Conservation (phyloP, 345 rosid species). For the Corchorus capsularis region DNA sequence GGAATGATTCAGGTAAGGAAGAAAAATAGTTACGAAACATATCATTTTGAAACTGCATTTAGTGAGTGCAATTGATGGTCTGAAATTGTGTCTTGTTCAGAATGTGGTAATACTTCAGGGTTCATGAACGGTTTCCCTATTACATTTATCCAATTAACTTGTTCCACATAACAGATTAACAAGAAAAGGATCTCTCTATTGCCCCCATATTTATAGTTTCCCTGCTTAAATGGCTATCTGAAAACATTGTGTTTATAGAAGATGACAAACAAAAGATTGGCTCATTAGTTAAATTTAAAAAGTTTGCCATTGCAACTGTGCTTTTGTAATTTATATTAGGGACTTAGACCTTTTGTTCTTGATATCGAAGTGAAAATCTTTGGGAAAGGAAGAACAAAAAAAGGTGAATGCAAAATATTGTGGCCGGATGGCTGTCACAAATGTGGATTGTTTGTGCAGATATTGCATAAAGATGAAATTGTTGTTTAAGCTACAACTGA, state of each 20-base stretch:
- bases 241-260: neutral
- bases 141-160: neutral
- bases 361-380: neutral
- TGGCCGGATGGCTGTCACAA: neutral
- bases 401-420: neutral
- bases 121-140: neutral
- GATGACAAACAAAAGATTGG: neutral
- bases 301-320: neutral
- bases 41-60: neutral
- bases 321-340: neutral
- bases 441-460: neutral
- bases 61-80: neutral
- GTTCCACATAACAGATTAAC: neutral
- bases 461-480: neutral
- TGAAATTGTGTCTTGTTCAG: neutral
- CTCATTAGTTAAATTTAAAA: neutral
- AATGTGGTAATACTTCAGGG: neutral
- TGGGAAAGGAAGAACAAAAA: neutral
- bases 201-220: neutral
- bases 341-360: neutral
- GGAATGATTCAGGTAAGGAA: conserved; percentile 80
- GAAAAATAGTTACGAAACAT: neutral
- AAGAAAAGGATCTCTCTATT: neutral
- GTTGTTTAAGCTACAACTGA: neutral
- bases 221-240: neutral